A percentile compares a stretch with the other conserved stretches of the same genome.
phyloP scores from a whole-genome alignment of 2,329 filamentous ascomycete genomes.

The Beauveria sp. region DNA sequence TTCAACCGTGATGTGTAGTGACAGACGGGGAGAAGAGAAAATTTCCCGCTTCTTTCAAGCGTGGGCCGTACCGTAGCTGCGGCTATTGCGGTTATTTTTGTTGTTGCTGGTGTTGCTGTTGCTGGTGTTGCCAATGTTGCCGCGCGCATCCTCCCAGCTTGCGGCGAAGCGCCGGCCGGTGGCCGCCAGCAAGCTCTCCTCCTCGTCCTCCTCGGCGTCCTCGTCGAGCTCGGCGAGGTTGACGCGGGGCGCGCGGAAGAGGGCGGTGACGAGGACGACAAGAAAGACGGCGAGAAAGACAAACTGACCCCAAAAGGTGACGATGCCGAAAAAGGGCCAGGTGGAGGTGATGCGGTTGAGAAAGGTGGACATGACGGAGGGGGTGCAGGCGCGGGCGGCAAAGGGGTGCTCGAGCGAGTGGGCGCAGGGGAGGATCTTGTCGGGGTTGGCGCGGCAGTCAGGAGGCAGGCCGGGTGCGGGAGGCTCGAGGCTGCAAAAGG shows the following conservation, averaged over 20 bases:
- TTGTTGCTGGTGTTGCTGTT: constrained; percentile 6
- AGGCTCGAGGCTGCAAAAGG: constrained; percentile 73
- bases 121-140: constrained; percentile 22
- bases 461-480: constrained; percentile 57
- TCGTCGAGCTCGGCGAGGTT: constrained; percentile 74
- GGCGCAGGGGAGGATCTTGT: constrained; percentile 73
- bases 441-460: constrained; percentile 64
- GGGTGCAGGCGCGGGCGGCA: constrained; percentile 79
- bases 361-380: constrained; percentile 85
- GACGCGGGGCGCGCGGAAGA: constrained; percentile 74
- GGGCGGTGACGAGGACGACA: constrained; percentile 67
- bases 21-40: neutral
- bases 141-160: constrained; percentile 82
- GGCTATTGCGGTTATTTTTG: neutral
- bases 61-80: neutral
- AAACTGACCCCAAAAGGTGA: constrained; percentile 97
- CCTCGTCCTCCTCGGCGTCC: constrained; percentile 84
- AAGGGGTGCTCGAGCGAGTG: constrained; percentile 63
- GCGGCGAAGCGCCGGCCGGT: constrained; percentile 76
- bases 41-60: neutral
- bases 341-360: constrained; percentile 87
- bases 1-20: neutral
- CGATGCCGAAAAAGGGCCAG: constrained; percentile 86
- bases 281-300: constrained; percentile 80
- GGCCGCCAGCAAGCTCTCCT: constrained; percentile 81